Conservation (phyloP, 2,329 filamentous ascomycete species). For the Xylaria sp. region DNA sequence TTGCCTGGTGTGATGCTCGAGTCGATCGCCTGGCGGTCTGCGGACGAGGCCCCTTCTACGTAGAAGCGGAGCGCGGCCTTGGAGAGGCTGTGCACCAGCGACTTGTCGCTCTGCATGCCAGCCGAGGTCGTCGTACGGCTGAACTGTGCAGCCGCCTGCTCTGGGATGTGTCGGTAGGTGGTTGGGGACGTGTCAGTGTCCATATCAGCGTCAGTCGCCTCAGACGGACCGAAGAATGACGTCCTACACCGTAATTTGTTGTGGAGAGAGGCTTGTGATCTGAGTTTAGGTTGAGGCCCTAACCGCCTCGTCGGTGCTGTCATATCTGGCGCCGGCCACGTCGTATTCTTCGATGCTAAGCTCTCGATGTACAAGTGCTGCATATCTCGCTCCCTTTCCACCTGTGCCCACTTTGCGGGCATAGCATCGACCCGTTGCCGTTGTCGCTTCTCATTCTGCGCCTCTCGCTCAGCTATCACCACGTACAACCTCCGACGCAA, state of each 20-base stretch:
- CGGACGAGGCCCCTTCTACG: constrained; percentile 48
- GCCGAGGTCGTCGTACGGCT: constrained; percentile 62
- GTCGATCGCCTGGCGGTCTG: constrained; percentile 42
- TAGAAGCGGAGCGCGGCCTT: constrained; percentile 55
- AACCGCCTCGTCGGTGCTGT: constrained; percentile 13
- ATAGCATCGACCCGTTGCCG: constrained; percentile 45
- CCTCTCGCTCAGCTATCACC: constrained; percentile 62
- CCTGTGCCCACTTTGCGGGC: constrained; percentile 32
- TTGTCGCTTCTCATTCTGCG: constrained; percentile 51
- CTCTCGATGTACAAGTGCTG: constrained; percentile 30
- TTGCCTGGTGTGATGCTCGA: constrained; percentile 50
- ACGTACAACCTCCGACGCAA: constrained; percentile 62
- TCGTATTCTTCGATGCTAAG: constrained; percentile 5
- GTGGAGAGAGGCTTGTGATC: constrained; percentile 37
- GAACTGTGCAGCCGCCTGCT: constrained; percentile 65
- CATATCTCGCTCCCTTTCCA: constrained; percentile 27
- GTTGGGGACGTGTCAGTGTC: constrained; percentile 14
- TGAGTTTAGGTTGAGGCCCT: constrained; percentile 22
- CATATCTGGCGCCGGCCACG: constrained; percentile 19
- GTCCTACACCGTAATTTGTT: constrained; percentile 40
- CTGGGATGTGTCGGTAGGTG: constrained; percentile 62
- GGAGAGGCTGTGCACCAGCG: constrained; percentile 57
- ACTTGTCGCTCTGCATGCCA: constrained; percentile 48
- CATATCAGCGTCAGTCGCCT: not conserved
- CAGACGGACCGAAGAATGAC: constrained; percentile 16